A percentile compares a stretch with the other conserved stretches of the same genome.
phyloP scores from a whole-genome alignment of 495 filamentous ascomycete species.

The Podospora sp. region DNA sequence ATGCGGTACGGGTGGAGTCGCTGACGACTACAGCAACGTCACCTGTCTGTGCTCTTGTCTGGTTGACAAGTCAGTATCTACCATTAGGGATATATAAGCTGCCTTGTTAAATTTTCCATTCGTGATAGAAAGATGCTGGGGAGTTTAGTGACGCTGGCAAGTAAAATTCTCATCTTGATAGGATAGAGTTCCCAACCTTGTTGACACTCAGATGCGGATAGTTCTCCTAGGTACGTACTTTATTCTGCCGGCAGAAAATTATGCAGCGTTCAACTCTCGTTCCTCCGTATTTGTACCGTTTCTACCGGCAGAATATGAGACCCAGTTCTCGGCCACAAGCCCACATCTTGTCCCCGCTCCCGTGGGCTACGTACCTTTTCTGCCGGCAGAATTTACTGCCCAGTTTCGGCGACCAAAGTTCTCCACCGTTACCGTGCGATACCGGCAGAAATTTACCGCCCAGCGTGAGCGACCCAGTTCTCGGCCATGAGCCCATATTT shows the following conservation, averaged over 20 bases:
- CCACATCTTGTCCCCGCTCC: neutral
- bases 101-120: neutral
- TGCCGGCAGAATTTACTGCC: neutral
- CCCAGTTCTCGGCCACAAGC: neutral
- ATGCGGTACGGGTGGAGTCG: neutral
- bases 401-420: neutral
- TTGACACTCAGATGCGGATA: neutral
- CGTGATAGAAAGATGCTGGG: neutral
- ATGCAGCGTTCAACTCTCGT: neutral
- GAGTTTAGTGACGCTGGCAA: neutral
- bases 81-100: slow-evolving; percentile 7
- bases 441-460: slow-evolving; percentile 2
- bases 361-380: slow-evolving; percentile 1
- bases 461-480: too few species aligned
- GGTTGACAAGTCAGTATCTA: neutral
- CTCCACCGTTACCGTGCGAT: neutral
- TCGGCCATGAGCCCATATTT: too few species aligned
- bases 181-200: neutral
- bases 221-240: neutral
- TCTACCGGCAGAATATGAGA: slow-evolving; percentile 1
- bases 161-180: neutral
- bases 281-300: neutral
- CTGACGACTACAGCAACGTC: neutral
- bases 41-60: slow-evolving; percentile 1
- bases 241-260: slow-evolving; percentile 6